These are phyloP conservation scores for Suhomyces bribrorum DNA, from an alignment of 1,139 yeast species.

Conservation along the genomic window DNA sequence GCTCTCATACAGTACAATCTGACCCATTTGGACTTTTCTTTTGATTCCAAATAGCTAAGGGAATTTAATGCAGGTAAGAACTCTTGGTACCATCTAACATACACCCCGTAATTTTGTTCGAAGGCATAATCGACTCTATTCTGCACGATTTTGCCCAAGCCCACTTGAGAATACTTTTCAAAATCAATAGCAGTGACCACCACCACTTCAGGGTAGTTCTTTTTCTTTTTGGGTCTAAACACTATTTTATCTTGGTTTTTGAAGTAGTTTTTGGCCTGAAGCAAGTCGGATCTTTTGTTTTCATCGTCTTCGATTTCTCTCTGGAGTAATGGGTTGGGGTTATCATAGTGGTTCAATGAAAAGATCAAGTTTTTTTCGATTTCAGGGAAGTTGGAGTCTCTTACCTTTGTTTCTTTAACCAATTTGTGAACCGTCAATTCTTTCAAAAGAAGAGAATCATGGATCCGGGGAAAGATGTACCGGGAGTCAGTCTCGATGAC, in stretches of 20 bases:
- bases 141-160: conserved; percentile 67
- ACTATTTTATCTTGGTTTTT: conserved; percentile 66
- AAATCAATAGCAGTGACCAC: conserved; percentile 83
- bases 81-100: conserved; percentile 81
- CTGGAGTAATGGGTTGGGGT: conserved; percentile 42
- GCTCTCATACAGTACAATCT: conserved; percentile 64
- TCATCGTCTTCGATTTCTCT: conserved; percentile 41
- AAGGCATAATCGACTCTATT: conserved; percentile 84
- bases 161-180: conserved; percentile 60
- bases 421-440: conserved; percentile 55
- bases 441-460: conserved; percentile 60
- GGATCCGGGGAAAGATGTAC: conserved; percentile 66
- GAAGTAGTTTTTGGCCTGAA: conserved; percentile 56
- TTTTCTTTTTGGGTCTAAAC: conserved; percentile 42
- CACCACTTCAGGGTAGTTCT: conserved; percentile 64
- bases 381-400: conserved; percentile 41
- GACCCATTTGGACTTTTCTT: conserved; percentile 56
- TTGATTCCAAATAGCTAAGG: conserved; percentile 34
- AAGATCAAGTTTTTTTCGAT: conserved; percentile 33
- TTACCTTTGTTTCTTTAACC: conserved; percentile 44
- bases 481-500: conserved; percentile 48
- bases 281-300: conserved; percentile 37
- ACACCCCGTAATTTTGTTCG: conserved; percentile 71
- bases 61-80: conserved; percentile 61
- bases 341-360: conserved; percentile 50